phyloP scores from a whole-genome alignment of 2,329 filamentous ascomycete genomes.

The Exophiala sideris region DNA sequence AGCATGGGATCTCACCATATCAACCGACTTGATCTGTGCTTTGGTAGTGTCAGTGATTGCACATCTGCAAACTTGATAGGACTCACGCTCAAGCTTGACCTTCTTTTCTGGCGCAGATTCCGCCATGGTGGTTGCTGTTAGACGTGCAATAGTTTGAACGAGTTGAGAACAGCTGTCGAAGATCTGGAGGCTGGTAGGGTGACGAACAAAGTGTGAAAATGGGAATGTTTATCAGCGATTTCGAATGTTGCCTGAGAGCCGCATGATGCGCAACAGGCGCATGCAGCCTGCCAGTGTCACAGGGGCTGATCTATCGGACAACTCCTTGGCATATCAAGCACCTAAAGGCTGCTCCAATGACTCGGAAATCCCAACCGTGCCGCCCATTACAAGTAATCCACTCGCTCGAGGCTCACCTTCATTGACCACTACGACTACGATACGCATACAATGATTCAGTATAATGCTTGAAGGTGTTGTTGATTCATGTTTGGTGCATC shows the following conservation, averaged over 20 bases:
- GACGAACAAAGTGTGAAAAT: neutral
- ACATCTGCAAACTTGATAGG: neutral
- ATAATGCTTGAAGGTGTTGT: too few species aligned
- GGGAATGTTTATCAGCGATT: neutral
- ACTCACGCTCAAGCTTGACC: conserved; percentile 73
- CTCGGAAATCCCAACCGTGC: too few species aligned
- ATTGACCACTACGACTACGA: too few species aligned
- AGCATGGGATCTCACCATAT: conserved; percentile 67
- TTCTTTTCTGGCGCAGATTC: conserved; percentile 48
- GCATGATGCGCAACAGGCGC: neutral
- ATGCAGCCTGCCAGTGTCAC: too few species aligned
- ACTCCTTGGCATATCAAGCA: neutral
- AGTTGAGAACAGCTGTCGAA: neutral
- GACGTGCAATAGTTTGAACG: neutral
- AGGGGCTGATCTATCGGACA: too few species aligned
- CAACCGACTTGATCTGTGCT: conserved; percentile 97
- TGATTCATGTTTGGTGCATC: too few species aligned
- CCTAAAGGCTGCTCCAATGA: neutral
- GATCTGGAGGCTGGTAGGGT: neutral
- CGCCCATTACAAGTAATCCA: too few species aligned
- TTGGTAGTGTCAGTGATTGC: conserved; percentile 24
- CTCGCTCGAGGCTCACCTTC: too few species aligned
- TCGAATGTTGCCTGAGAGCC: neutral
- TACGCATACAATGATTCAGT: too few species aligned
- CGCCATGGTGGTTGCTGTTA: neutral